Percentiles rank a stretch among this genome's conserved stretches.
These are phyloP conservation scores for Saksenaea oblongispora DNA, from an alignment of 371 early-diverging fungal species.

Conservation along the genomic window DNA sequence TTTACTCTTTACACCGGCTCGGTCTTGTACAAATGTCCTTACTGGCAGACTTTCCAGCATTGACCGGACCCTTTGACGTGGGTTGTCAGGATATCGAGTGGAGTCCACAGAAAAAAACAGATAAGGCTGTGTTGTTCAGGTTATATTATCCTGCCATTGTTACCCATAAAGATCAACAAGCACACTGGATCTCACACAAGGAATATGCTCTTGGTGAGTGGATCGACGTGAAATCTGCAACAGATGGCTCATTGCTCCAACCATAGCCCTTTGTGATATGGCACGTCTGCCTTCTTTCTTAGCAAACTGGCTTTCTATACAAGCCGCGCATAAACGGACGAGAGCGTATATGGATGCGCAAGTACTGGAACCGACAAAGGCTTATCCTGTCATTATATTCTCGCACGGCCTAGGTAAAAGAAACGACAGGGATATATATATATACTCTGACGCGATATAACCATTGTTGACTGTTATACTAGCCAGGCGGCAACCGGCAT, in stretches of 20 bases:
- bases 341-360: slow-evolving; percentile 15
- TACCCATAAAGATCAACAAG: slow-evolving; percentile 14
- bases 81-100: slow-evolving; percentile 35
- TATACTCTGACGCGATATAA: background rate
- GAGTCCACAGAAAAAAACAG: background rate
- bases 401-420: slow-evolving; percentile 31
- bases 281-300: slow-evolving; percentile 11
- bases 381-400: slow-evolving; percentile 37
- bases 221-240: background rate
- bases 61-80: slow-evolving; percentile 29
- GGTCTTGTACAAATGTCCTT: background rate
- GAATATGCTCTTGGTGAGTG: slow-evolving; percentile 17
- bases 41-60: slow-evolving; percentile 27
- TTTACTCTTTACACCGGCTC: too few relatives aligned
- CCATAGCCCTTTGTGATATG: slow-evolving; percentile 14
- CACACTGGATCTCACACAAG: slow-evolving; percentile 13
- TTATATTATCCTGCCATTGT: slow-evolving; percentile 25
- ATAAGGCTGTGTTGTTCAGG: slow-evolving; percentile 10
- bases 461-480: background rate
- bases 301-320: slow-evolving; percentile 17
- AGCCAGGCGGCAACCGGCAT: slow-evolving; percentile 39
- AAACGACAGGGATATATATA: background rate
- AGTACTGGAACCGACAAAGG: background rate
- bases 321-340: slow-evolving; percentile 14
- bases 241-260: background rate